Evolutionary conservation across 176 grass and related monocot genomes (phyloP).

Genomic region (Musa itinerans): DNA sequence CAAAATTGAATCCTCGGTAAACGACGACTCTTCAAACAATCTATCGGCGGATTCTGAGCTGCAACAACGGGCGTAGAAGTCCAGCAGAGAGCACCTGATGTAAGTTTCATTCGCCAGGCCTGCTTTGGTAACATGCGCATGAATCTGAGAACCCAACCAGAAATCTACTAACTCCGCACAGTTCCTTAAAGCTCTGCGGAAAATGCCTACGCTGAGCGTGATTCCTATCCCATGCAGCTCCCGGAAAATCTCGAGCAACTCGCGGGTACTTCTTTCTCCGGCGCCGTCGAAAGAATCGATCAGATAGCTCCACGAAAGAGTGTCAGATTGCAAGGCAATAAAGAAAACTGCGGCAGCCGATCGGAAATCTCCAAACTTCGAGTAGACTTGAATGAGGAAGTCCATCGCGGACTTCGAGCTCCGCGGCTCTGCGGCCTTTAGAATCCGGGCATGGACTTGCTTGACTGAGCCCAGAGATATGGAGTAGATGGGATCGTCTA

Average conservation of each 20-base stretch:
- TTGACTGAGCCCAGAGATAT: slow-evolving; percentile 25
- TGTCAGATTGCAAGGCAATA: slow-evolving; percentile 9
- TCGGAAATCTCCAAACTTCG: slow-evolving; percentile 21
- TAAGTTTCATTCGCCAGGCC: slow-evolving; percentile 39
- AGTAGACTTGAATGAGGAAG: slow-evolving; percentile 29
- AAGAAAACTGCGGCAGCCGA: slow-evolving; percentile 29
- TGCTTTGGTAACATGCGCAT: slow-evolving; percentile 34
- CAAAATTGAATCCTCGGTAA: slow-evolving; percentile 36
- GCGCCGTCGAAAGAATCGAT: slow-evolving; percentile 3
- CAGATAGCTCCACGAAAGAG: slow-evolving; percentile 23
- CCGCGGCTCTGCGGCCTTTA: slow-evolving; percentile 2
- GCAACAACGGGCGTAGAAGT: slow-evolving; percentile 47
- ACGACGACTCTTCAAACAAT: slow-evolving; percentile 33
- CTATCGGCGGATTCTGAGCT: slow-evolving; percentile 21
- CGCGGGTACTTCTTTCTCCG: background rate
- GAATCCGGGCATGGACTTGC: slow-evolving; percentile 26
- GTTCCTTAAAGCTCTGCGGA: slow-evolving; percentile 37
- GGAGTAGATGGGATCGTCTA: background rate
- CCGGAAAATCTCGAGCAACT: slow-evolving; percentile 16
- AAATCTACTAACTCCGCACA: slow-evolving; percentile 32
- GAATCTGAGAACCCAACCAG: slow-evolving; percentile 46
- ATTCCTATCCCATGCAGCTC: slow-evolving; percentile 29
- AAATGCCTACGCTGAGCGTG: slow-evolving; percentile 32
- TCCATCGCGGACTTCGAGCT: background rate
- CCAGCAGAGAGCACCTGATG: slow-evolving; percentile 55